These are phyloP conservation scores for Rhodomyrtus psidioides DNA, from an alignment of 441 rosid genomes.

Conservation along the genomic window DNA sequence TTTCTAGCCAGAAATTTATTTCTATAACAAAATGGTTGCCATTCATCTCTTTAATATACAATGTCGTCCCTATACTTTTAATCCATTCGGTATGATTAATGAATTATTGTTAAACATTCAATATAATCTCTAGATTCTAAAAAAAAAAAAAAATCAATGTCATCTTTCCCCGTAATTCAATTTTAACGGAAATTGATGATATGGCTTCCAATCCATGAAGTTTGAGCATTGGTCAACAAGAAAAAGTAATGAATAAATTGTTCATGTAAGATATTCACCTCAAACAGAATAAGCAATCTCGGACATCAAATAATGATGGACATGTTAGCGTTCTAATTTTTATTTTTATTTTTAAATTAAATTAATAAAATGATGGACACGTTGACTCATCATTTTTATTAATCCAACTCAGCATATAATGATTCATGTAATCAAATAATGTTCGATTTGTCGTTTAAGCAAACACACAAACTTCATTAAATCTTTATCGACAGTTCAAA, in stretches of 20 bases:
- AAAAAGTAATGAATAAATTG: neutral
- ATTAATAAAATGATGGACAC: neutral
- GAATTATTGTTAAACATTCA: rapidly evolving
- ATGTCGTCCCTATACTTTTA: rapidly evolving
- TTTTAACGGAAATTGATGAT: neutral
- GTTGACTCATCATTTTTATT: neutral
- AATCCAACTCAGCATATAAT: neutral
- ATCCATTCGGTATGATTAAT: rapidly evolving
- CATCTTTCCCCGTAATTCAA: neutral
- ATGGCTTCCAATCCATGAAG: neutral
- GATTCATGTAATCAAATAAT: neutral
- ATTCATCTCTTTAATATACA: neutral
- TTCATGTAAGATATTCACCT: neutral
- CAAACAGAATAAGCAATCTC: rapidly evolving
- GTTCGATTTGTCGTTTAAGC: neutral
- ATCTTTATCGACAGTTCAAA: rapidly evolving
- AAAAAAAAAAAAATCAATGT: neutral
- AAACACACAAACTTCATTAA: neutral
- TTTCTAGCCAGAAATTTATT: no score
- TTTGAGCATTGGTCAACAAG: neutral
- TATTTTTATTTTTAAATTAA: rapidly evolving
- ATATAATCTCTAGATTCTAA: neutral
- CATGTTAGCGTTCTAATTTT: neutral
- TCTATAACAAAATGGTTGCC: no score
- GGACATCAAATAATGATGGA: rapidly evolving